phyloP scores from a whole-genome alignment of 306 rosid genomes.

The Rosa rugosa region DNA sequence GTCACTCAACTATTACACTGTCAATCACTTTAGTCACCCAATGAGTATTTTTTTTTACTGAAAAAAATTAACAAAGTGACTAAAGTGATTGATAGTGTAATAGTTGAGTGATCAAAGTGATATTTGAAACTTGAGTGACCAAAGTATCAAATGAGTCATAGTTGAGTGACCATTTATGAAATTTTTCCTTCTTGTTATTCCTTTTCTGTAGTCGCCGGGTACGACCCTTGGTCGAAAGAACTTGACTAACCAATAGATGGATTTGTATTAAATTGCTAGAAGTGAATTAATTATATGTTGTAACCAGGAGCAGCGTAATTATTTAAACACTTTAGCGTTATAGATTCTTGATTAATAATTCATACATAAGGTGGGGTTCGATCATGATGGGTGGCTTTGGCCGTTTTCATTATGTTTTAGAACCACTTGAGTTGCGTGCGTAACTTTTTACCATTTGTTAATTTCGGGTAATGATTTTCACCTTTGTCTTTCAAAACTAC shows the following conservation, averaged over 20 bases:
- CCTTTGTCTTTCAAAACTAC: too few species aligned
- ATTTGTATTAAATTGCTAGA: neutral
- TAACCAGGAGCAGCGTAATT: neutral
- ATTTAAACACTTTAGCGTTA: neutral
- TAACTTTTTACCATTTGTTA: neutral
- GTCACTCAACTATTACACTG: too few species aligned
- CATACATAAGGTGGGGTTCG: neutral
- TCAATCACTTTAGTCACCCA: too few species aligned
- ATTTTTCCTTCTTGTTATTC: neutral
- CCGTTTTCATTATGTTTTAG: neutral
- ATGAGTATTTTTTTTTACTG: too few species aligned
- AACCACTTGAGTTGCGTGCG: neutral
- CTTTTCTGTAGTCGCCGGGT: neutral
- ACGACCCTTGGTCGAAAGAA: neutral
- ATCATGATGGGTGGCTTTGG: neutral
- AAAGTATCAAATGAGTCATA: too few species aligned
- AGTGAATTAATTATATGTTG: too few species aligned
- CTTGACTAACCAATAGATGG: neutral
- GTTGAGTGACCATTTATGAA: too few species aligned
- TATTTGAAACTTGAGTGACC: too few species aligned
- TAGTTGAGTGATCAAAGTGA: too few species aligned
- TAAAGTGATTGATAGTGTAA: too few species aligned
- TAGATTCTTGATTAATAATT: neutral
- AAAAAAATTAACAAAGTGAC: too few species aligned
- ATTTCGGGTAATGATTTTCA: neutral